A percentile compares a stretch with the other conserved stretches of the same genome.
Conservation (phyloP, 164 flowering plant genomes). For the Liriodendron chinense region DNA sequence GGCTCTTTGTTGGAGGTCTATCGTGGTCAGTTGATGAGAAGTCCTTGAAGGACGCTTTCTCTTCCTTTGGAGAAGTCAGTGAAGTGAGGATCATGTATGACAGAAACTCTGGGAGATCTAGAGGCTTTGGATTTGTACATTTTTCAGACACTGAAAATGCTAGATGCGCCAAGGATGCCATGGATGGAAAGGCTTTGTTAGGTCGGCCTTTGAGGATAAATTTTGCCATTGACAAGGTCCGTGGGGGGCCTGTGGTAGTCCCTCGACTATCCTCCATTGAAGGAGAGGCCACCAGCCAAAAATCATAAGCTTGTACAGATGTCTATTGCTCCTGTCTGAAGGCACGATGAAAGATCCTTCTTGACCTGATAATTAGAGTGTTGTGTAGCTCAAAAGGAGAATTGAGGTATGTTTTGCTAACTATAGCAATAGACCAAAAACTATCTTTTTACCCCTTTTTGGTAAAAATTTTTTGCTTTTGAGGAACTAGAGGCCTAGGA, state of each 20-base stretch:
- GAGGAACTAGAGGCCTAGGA: no score
- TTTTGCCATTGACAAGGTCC: conserved; percentile 74
- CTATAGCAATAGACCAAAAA: neutral
- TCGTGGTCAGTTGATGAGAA: conserved; percentile 86
- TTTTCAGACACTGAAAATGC: conserved; percentile 64
- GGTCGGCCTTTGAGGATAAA: conserved; percentile 83
- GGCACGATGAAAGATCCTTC: neutral
- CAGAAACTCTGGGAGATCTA: conserved; percentile 74
- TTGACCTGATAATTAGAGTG: neutral
- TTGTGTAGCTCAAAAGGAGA: neutral
- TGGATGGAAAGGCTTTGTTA: conserved; percentile 87
- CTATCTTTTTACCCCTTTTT: neutral
- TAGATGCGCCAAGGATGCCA: conserved; percentile 68
- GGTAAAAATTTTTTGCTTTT: neutral
- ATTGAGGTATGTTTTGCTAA: neutral
- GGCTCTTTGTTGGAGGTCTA: conserved; percentile 82
- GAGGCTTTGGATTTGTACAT: conserved; percentile 85
- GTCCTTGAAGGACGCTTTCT: conserved; percentile 79
- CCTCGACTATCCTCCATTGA: conserved; percentile 50
- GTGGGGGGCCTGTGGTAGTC: conserved; percentile 75
- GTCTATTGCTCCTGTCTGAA: neutral
- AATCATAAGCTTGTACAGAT: no score
- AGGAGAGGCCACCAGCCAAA: neutral
- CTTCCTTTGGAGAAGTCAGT: conserved; percentile 70
- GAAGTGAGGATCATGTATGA: conserved; percentile 86